These are phyloP conservation scores for rapeseed (Brassica napus) DNA, from an alignment of 345 rosid species.

Conservation along the genomic window DNA sequence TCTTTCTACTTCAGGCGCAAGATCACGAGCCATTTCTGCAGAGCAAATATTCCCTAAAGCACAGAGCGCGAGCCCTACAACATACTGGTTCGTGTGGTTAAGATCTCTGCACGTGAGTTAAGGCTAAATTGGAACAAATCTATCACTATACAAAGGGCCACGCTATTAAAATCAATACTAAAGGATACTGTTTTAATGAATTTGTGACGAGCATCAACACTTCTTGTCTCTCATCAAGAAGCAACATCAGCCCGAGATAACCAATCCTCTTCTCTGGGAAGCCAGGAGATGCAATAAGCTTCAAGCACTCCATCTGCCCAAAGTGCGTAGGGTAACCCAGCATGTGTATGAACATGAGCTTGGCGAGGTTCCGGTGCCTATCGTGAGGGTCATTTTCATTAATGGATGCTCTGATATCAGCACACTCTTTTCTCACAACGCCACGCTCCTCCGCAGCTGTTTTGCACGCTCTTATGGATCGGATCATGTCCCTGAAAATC, in stretches of 20 bases:
- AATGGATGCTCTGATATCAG: slow-evolving; percentile 83
- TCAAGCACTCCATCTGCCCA: slow-evolving; percentile 99
- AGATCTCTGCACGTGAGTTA: slow-evolving; percentile 84
- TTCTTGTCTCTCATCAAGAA: slow-evolving; percentile 99
- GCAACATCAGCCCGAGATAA: slow-evolving; percentile 95
- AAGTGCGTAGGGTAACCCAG: slow-evolving; percentile 99
- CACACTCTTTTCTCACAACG: slow-evolving; percentile 98
- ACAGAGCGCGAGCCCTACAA: slow-evolving; percentile 99
- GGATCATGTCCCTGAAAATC: slow-evolving; percentile 93
- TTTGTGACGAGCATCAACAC: slow-evolving; percentile 98
- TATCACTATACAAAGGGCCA: neutral
- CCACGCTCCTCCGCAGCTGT: slow-evolving; percentile 99
- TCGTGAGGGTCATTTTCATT: slow-evolving; percentile 90
- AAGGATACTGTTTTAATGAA: slow-evolving; percentile 99
- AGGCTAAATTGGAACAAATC: slow-evolving; percentile 43
- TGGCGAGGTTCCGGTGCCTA: slow-evolving; percentile 94
- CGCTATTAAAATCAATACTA: neutral
- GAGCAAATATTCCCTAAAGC: slow-evolving; percentile 99
- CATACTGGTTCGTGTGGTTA: slow-evolving; percentile 92
- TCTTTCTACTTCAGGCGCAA: slow-evolving; percentile 98
- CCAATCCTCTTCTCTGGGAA: slow-evolving; percentile 99
- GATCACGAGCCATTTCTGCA: slow-evolving; percentile 99
- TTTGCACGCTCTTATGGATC: slow-evolving; percentile 96
- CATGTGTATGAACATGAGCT: slow-evolving; percentile 99
- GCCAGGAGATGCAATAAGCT: slow-evolving; percentile 91